Evolutionary conservation across 2,329 filamentous ascomycete species (phyloP).

Genomic region (Macroventuria anomochaeta): DNA sequence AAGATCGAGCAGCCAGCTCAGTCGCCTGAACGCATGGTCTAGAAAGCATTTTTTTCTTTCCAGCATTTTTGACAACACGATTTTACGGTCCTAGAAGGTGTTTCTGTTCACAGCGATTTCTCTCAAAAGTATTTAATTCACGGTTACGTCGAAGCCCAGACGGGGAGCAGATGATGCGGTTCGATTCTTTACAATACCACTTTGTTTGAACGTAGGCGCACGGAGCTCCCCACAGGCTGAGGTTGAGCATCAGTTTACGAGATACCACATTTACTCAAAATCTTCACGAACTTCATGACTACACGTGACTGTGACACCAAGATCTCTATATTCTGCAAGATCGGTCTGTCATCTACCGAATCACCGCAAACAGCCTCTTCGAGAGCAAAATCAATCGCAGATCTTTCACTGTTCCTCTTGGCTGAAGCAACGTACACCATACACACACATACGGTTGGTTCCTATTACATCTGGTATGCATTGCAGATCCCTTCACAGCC

Average conservation of each 20-base stretch:
- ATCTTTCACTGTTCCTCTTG: constrained; percentile 4
- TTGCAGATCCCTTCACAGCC: constrained; percentile 11
- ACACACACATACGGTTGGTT: background rate
- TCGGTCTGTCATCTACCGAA: background rate
- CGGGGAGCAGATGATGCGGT: constrained; percentile 2
- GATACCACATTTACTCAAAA: constrained; percentile 9
- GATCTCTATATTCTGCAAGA: background rate
- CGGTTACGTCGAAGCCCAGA: background rate
- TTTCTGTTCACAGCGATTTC: background rate
- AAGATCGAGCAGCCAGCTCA: constrained; percentile 27
- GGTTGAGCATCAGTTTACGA: constrained; percentile 43
- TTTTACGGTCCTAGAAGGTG: background rate
- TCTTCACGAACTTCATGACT: background rate
- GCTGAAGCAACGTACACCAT: constrained; percentile 2
- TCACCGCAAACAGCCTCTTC: constrained; percentile 5
- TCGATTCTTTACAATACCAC: constrained; percentile 16
- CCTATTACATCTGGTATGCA: constrained; percentile 1
- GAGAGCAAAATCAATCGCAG: background rate
- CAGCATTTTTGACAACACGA: background rate
- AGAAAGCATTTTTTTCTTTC: background rate
- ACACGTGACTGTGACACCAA: background rate
- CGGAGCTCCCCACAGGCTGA: constrained; percentile 34
- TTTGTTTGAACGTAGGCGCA: constrained; percentile 31
- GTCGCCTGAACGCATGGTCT: constrained; percentile 24
- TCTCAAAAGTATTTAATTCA: constrained; percentile 1